Percentiles rank a stretch among this genome's conserved stretches.
These are phyloP conservation scores for Penicillium sp. DNA, from an alignment of 2,329 filamentous ascomycete species.

Conservation along the genomic window DNA sequence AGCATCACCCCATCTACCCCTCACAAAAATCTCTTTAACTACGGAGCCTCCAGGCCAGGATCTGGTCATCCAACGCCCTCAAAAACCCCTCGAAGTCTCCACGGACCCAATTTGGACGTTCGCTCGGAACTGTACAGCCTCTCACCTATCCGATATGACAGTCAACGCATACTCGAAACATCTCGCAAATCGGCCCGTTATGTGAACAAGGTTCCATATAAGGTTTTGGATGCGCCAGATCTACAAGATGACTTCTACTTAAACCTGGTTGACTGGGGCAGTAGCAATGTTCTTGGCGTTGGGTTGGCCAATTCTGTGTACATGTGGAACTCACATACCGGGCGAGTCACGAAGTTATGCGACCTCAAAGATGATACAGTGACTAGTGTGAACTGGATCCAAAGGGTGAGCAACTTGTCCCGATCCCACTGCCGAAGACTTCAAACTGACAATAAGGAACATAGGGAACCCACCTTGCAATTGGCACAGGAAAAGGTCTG, in stretches of 20 bases:
- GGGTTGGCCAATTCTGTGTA: constrained; percentile 92
- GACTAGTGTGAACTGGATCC: constrained; percentile 97
- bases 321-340: constrained; percentile 95
- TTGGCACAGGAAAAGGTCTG: constrained; percentile 90
- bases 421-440: not conserved
- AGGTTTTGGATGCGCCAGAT: constrained; percentile 94
- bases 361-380: constrained; percentile 91
- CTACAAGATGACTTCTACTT: constrained; percentile 97
- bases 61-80: constrained; percentile 85
- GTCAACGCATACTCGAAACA: constrained; percentile 89
- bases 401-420: constrained; percentile 58
- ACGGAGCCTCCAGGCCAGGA: constrained; percentile 73
- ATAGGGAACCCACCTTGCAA: constrained; percentile 85
- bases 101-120: constrained; percentile 85
- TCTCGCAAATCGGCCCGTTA: constrained; percentile 85
- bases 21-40: constrained; percentile 95
- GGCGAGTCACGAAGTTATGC: constrained; percentile 90
- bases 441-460: constrained; percentile 8
- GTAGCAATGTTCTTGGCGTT: constrained; percentile 89
- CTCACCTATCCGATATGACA: constrained; percentile 89
- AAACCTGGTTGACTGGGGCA: constrained; percentile 97
- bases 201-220: constrained; percentile 95
- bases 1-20: constrained; percentile 88
- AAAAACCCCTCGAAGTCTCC: constrained; percentile 83
- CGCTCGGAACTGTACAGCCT: constrained; percentile 92